Conservation (phyloP, 805 yeast genomes). For the Wickerhamomyces queroliae region DNA sequence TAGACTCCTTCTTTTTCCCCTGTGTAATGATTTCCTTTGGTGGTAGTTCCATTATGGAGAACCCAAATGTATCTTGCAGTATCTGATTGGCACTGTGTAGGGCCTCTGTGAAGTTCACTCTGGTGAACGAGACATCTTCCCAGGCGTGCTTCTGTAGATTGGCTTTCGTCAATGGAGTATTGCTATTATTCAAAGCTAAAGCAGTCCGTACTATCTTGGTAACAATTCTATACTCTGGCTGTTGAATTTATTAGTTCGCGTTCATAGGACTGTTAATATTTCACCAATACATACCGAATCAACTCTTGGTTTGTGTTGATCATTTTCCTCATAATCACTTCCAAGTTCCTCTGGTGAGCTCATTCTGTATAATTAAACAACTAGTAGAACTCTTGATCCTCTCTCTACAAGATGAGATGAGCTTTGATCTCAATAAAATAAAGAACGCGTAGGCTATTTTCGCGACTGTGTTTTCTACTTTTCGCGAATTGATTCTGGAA, state of each 20-base stretch:
- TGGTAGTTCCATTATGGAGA: slow-evolving; percentile 6
- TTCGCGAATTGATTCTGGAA: background rate
- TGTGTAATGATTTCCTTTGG: slow-evolving; percentile 6
- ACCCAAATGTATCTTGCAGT: slow-evolving; percentile 8
- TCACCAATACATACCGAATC: background rate
- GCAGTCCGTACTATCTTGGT: slow-evolving; percentile 6
- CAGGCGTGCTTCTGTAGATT: slow-evolving; percentile 9
- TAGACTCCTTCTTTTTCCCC: slow-evolving; percentile 8
- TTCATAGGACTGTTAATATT: background rate
- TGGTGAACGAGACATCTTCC: slow-evolving; percentile 3
- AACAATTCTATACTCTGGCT: slow-evolving; percentile 1
- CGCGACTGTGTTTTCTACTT: too few species aligned
- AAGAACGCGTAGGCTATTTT: background rate
- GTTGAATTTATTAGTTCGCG: too few species aligned
- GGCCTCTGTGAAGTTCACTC: slow-evolving; percentile 4
- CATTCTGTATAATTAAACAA: background rate
- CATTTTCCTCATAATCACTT: background rate
- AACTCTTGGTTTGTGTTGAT: background rate
- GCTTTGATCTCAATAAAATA: too few species aligned
- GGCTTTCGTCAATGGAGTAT: slow-evolving; percentile 7
- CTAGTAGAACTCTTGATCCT: too few species aligned
- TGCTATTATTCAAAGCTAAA: slow-evolving; percentile 8
- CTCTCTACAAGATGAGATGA: too few species aligned
- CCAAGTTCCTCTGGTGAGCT: background rate
- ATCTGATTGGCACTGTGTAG: slow-evolving; percentile 4